Evolutionary conservation across 1,284 basidiomycete species (phyloP).

Genomic region (Vanrija sp.): DNA sequence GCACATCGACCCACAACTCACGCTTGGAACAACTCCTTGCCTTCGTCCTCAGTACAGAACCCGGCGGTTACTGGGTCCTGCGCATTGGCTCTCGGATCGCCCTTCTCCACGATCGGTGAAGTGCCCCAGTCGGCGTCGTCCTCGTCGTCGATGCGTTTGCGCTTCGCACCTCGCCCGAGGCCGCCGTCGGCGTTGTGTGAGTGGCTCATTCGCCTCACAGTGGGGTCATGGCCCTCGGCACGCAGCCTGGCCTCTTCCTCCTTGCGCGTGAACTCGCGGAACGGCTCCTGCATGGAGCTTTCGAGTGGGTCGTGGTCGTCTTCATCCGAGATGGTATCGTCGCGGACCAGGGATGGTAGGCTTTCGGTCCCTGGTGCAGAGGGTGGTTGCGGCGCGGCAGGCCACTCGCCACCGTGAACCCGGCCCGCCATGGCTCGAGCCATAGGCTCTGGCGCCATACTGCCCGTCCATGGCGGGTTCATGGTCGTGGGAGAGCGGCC

Average conservation of each 20-base stretch:
- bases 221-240: slow-evolving; percentile 2
- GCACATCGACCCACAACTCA: slow-evolving; percentile 5
- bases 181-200: not conserved
- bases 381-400: too few relatives aligned
- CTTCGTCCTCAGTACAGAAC: slow-evolving; percentile 16
- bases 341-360: too few relatives aligned
- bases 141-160: not conserved
- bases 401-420: not conserved
- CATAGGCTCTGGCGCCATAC: too few relatives aligned
- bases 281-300: slow-evolving; percentile 3
- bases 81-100: not conserved
- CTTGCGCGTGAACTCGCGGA: slow-evolving; percentile 11
- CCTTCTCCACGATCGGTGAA: not conserved
- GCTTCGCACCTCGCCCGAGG: not conserved
- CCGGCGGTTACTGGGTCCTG: slow-evolving; percentile 22
- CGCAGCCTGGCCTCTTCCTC: slow-evolving; percentile 16
- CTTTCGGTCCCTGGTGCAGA: too few relatives aligned
- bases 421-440: too few relatives aligned
- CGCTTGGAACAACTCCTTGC: slow-evolving; percentile 19
- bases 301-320: slow-evolving; percentile 9
- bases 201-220: not conserved
- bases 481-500: not conserved
- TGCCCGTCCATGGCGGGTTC: too few relatives aligned
- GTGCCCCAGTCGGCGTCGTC: not conserved
- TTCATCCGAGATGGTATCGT: not conserved